Evolutionary conservation across 345 rosid genomes (phyloP).

Genomic region (Dovyalis caffra): DNA sequence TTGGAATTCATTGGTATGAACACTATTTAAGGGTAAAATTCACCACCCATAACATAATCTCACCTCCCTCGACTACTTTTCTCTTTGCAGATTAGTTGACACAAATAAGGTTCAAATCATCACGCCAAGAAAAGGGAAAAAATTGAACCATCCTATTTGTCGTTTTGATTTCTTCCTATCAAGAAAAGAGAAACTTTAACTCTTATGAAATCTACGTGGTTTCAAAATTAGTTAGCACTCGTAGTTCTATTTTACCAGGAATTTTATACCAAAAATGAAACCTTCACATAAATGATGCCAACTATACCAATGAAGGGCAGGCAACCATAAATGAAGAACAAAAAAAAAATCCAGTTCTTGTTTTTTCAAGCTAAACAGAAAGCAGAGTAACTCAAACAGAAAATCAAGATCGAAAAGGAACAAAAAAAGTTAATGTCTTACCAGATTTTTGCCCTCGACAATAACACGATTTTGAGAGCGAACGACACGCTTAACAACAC

Average conservation of each 20-base stretch:
- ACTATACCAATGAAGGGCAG: background rate
- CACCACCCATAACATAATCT: background rate
- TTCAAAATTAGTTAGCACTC: too few species aligned
- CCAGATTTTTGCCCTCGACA: slow-evolving; percentile 90
- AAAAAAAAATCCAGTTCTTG: background rate
- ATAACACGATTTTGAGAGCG: slow-evolving; percentile 87
- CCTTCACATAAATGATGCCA: background rate
- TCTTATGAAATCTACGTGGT: too few species aligned
- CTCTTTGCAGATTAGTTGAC: too few species aligned
- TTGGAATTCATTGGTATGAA: background rate
- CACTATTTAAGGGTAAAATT: background rate
- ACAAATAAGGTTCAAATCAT: too few species aligned
- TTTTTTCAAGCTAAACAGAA: slow-evolving; percentile 1
- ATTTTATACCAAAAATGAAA: too few species aligned
- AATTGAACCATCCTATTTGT: too few species aligned
- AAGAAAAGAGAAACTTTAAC: too few species aligned
- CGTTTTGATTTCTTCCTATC: too few species aligned
- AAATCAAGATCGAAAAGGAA: background rate
- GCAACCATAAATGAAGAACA: background rate
- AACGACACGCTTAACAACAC: slow-evolving; percentile 66
- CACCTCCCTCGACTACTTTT: background rate
- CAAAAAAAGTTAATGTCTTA: slow-evolving; percentile 20
- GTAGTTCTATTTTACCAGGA: too few species aligned
- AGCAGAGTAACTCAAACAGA: background rate
- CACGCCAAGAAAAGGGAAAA: too few species aligned